Base-by-base conservation (phyloP, 2,329 filamentous ascomycete species). In the Ascochyta pisi region DNA sequence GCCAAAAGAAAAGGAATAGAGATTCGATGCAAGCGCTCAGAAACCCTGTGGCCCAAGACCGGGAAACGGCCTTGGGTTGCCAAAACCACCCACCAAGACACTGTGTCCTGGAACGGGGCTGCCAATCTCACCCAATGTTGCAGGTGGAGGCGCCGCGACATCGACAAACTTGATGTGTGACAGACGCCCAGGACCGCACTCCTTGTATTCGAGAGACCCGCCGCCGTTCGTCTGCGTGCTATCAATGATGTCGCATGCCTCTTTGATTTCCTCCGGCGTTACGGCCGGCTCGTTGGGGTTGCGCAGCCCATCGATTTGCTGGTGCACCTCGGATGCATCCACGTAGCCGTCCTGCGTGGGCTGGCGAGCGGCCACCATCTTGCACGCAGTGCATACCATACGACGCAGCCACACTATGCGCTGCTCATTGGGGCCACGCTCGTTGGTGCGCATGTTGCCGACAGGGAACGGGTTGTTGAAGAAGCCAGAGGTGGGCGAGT, bases 241-340 rank as follows among this genome's bases (percentile, higher is more conserved):
- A 54, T 95, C 95, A 73, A 96, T 91, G 0, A 94, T 96, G 67
- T 98, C 94, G 73, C 91, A 95, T 55, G 96, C 89, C 54, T 90
- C 87, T 35, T 94, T 82, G 65, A 98, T 82, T 67, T 97, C 93
- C 24, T 81, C 82, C 69, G 80, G 86, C 74, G 62, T 81, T 74
- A 80, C 86, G 66, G 79, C 71, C 24, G 82, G 76, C 54, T 88
- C 84, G 50, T 81, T 81, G n/a, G 83, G 77, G 31, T 79, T 79
- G 50, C 87, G 86, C 27, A 90, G 81, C 50, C 85, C 83, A 9
- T 88, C 84, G 64, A 92, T 87, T 67, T 92, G 83, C 27, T 77
- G 79, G 31, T 86, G 80, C 43, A 91, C 82, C 19, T 82, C 78
- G 24, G 84, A 81, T 22, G 96, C 82, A 54, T 89, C 84, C 53